A percentile compares a stretch with the other conserved stretches of the same genome.
Evolutionary conservation across 73 alveolate species (phyloP).

Genomic region (Tetrahymena elliotti): DNA sequence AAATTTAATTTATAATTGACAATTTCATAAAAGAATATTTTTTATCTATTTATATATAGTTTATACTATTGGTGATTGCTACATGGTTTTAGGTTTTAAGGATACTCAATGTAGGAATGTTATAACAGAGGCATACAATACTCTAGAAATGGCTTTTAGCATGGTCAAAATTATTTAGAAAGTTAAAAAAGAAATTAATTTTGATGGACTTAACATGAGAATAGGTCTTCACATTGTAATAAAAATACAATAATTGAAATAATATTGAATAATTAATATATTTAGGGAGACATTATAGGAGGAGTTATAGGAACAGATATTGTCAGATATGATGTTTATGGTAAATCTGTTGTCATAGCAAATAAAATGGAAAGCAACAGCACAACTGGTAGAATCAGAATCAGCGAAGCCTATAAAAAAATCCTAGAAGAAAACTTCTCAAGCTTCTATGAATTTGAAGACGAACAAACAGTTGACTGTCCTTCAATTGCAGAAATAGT

Average conservation of each 20-base stretch:
- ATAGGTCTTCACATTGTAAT: constrained; percentile 31
- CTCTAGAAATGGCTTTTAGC: constrained; percentile 32
- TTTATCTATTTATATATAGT: neutral
- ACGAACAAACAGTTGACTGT: neutral
- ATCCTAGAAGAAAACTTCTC: neutral
- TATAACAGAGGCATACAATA: constrained; percentile 10
- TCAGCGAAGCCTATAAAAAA: constrained; percentile 5
- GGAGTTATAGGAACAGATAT: constrained; percentile 43
- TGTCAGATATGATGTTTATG: constrained; percentile 36
- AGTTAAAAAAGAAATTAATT: constrained; percentile 35
- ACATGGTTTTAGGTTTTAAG: constrained; percentile 30
- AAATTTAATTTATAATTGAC: neutral
- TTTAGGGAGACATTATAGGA: constrained; percentile 14
- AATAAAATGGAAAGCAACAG: constrained; percentile 42
- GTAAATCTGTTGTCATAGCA: constrained; percentile 29
- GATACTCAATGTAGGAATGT: constrained; percentile 15
- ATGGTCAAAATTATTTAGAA: constrained; percentile 26
- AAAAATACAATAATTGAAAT: neutral
- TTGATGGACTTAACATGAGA: constrained; percentile 41
- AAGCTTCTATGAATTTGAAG: neutral
- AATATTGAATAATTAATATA: neutral
- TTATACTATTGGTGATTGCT: constrained; percentile 42
- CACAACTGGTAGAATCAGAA: constrained; percentile 5
- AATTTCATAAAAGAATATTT: too few species aligned
- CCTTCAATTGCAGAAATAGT: neutral